phyloP scores from a whole-genome alignment of 2,329 filamentous ascomycete genomes.

The Fusarium succisae region DNA sequence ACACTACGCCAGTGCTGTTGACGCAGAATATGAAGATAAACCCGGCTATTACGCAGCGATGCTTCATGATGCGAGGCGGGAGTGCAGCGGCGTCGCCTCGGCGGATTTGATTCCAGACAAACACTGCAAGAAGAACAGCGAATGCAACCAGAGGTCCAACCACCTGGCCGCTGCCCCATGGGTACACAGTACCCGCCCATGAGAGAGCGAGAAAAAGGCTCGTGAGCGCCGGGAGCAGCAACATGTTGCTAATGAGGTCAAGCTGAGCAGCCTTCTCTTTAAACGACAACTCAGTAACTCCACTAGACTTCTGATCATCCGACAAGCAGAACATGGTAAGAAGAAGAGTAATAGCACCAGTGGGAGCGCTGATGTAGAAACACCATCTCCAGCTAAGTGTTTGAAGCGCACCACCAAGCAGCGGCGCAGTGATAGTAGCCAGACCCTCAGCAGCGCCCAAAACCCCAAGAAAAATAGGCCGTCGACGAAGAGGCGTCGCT shows the following conservation, averaged over 20 bases:
- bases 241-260: constrained; percentile 34
- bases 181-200: constrained; percentile 52
- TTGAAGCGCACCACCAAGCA: constrained; percentile 43
- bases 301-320: background rate
- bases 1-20: constrained; percentile 43
- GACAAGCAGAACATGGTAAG: constrained; percentile 6
- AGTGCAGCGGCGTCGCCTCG: constrained; percentile 47
- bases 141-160: constrained; percentile 33
- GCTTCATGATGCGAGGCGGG: constrained; percentile 52
- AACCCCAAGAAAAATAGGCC: constrained; percentile 2
- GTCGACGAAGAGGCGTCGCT: background rate
- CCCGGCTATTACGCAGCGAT: constrained; percentile 49
- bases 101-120: background rate
- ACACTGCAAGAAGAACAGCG: background rate
- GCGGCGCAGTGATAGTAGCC: constrained; percentile 31
- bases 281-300: rapidly evolving
- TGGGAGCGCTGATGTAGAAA: constrained; percentile 47
- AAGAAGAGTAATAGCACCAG: constrained; percentile 9
- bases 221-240: constrained; percentile 48
- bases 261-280: constrained; percentile 7
- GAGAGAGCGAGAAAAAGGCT: constrained; percentile 59
- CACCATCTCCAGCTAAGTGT: constrained; percentile 49
- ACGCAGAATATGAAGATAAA: constrained; percentile 49
- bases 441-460: constrained; percentile 31
- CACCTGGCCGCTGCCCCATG: constrained; percentile 42